A percentile compares a stretch with the other conserved stretches of the same genome.
Evolutionary conservation across 306 rosid species (phyloP).

Genomic region (Pyrus betulifolia): DNA sequence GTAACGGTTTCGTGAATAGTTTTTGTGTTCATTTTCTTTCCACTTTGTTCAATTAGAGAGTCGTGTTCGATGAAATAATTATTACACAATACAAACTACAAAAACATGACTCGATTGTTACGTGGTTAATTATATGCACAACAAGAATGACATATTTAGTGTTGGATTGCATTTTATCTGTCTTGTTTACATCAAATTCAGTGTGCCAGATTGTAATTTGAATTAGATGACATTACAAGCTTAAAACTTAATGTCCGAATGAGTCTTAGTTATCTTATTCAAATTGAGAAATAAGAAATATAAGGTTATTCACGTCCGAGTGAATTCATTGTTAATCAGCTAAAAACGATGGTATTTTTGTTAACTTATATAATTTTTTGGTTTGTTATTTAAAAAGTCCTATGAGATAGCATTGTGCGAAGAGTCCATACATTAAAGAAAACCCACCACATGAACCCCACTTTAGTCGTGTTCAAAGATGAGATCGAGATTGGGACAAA

Average conservation of each 20-base stretch:
- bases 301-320: background rate
- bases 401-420: too few relatives aligned
- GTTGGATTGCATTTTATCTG: background rate
- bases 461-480: conserved; percentile 2
- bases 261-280: background rate
- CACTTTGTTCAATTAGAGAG: background rate
- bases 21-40: too few relatives aligned
- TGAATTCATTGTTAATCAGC: background rate
- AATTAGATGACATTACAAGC: too few relatives aligned
- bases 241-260: too few relatives aligned
- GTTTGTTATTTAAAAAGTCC: background rate
- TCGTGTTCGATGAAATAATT: too few relatives aligned
- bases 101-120: too few relatives aligned
- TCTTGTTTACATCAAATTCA: too few relatives aligned
- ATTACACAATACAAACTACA: too few relatives aligned
- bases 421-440: background rate
- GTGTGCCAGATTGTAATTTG: background rate
- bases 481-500: background rate
- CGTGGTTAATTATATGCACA: background rate
- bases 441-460: background rate
- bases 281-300: background rate
- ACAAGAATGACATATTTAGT: background rate
- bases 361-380: background rate
- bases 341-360: background rate
- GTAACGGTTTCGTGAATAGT: too few relatives aligned